Conservation (phyloP, 139 green algal species). For the Chlamydomonas incerta region DNA sequence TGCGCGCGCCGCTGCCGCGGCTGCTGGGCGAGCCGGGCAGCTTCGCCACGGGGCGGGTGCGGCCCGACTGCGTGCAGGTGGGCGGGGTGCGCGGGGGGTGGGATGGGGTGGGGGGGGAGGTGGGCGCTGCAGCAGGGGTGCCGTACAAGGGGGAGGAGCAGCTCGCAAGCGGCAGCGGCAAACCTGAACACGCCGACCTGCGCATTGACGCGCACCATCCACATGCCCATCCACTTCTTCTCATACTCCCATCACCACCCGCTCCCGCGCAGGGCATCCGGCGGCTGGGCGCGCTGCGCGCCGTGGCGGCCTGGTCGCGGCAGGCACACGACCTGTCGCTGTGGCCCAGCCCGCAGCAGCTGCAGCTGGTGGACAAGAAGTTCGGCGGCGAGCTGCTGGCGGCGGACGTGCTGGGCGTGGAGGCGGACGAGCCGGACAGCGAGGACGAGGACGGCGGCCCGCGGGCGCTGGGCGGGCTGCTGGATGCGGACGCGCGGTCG, state of each 20-base stretch:
- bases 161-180: no score
- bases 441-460: conserved; percentile 54
- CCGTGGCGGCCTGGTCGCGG: conserved; percentile 34
- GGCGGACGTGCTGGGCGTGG: conserved; percentile 55
- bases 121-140: no score
- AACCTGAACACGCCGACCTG: no score
- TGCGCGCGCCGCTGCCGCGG: conserved; percentile 53
- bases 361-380: conserved; percentile 74
- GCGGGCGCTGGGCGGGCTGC: conserved; percentile 23
- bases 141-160: background rate
- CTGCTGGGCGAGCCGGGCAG: conserved; percentile 61
- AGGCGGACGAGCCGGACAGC: conserved; percentile 55
- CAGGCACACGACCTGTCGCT: conserved; percentile 48
- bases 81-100: background rate
- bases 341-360: conserved; percentile 50
- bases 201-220: background rate
- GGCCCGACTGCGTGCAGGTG: conserved; percentile 62
- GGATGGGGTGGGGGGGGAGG: background rate
- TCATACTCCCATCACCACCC: background rate
- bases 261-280: conserved; percentile 24
- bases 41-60: conserved; percentile 67
- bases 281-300: conserved; percentile 40
- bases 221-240: background rate
- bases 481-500: background rate
- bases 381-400: conserved; percentile 75